These are phyloP conservation scores for Saccharum spontaneum DNA, from an alignment of 176 grass and related monocot species.

Conservation along the genomic window DNA sequence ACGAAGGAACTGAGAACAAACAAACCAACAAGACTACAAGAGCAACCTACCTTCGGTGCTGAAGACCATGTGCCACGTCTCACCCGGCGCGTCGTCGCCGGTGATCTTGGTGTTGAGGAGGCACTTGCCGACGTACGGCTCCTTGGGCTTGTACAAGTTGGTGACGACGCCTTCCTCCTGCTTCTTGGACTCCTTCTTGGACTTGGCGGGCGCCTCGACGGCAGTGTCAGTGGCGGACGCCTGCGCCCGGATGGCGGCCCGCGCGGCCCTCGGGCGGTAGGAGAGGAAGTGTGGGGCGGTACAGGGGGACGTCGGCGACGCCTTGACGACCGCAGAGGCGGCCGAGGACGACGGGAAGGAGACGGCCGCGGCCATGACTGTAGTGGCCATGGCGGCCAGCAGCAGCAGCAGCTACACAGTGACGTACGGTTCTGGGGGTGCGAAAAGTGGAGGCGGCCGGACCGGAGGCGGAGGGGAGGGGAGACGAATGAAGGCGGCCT, in stretches of 20 bases:
- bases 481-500: not conserved
- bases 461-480: not conserved
- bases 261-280: not conserved
- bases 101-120: slow-evolving; percentile 99
- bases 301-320: not conserved
- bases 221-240: slow-evolving; percentile 40
- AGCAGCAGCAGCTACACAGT: not conserved
- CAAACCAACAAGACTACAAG: not conserved
- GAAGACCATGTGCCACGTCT: slow-evolving; percentile 99
- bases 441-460: not conserved
- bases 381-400: slow-evolving; percentile 53
- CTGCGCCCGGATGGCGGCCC: slow-evolving; percentile 42
- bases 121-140: slow-evolving; percentile 72
- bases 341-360: slow-evolving; percentile 36
- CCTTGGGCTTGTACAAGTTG: slow-evolving; percentile 83
- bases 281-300: slow-evolving; percentile 28
- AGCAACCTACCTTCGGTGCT: slow-evolving; percentile 50
- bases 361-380: slow-evolving; percentile 57
- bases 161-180: slow-evolving; percentile 71
- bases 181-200: slow-evolving; percentile 81
- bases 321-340: slow-evolving; percentile 16
- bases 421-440: not conserved
- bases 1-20: not conserved
- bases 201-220: slow-evolving; percentile 45
- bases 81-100: slow-evolving; percentile 81